A percentile compares a stretch with the other conserved stretches of the same genome.
These are phyloP conservation scores for Cryptococcus sp. DNA, from an alignment of 1,284 basidiomycete genomes.

Conservation along the genomic window DNA sequence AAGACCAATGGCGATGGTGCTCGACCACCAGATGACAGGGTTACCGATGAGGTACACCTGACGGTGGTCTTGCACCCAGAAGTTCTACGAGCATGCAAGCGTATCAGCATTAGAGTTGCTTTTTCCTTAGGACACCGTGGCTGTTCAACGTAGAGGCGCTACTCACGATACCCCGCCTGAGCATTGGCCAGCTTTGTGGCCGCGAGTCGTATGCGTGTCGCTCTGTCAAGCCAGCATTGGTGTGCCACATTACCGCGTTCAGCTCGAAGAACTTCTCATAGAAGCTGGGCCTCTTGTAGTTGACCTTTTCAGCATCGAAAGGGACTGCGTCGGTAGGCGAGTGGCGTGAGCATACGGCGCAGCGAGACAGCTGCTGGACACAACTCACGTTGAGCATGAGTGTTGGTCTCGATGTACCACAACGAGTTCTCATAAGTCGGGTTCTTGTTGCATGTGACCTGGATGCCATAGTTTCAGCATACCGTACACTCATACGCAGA, in stretches of 20 bases:
- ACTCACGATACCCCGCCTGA: constrained; percentile 88
- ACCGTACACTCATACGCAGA: background rate
- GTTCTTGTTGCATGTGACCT: constrained; percentile 92
- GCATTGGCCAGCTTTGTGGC: constrained; percentile 82
- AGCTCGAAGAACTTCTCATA: constrained; percentile 87
- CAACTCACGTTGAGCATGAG: constrained; percentile 71
- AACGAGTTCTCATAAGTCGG: constrained; percentile 85
- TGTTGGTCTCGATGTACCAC: constrained; percentile 91
- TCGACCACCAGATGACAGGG: constrained; percentile 87
- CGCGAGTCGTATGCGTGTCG: constrained; percentile 93
- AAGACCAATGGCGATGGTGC: constrained; percentile 67
- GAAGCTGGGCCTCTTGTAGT: constrained; percentile 84
- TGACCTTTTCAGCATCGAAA: constrained; percentile 72
- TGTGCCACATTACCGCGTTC: constrained; percentile 97
- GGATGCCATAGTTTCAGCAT: constrained; percentile 4
- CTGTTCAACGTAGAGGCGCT: background rate
- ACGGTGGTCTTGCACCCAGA: constrained; percentile 95
- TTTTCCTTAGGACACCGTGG: background rate
- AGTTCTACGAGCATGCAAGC: constrained; percentile 63
- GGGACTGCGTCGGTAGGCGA: constrained; percentile 59
- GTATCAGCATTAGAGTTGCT: background rate
- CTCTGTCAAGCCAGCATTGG: constrained; percentile 92
- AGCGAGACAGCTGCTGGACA: constrained; percentile 8
- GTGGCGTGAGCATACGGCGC: constrained; percentile 14
- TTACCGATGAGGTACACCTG: constrained; percentile 97